Base-by-base conservation (phyloP, 2,329 filamentous ascomycete species). In the Colletotrichum sp. region DNA sequence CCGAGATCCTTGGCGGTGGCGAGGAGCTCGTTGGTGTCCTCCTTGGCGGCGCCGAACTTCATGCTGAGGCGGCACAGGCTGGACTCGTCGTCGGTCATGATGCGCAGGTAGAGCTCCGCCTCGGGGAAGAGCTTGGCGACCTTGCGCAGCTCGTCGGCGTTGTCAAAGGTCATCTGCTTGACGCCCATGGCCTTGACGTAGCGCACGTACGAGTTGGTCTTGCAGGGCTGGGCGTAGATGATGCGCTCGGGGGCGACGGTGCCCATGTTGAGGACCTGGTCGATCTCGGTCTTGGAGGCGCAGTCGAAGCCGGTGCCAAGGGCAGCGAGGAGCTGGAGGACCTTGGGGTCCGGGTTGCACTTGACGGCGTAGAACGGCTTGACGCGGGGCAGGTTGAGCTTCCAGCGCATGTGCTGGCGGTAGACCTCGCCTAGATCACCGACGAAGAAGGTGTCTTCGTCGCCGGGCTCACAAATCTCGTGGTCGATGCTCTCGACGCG, bases 101-200 rank as follows among this genome's bases (percentile, higher is more conserved):
- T 99, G 81, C 97, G 96, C 76, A 99, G 90, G 85, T 94, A 98
- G 56, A 99, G 92, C 87, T 98, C 95, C 32, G 97, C 97, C 63
- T 92, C 92, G 4, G 97, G 96, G 82, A 91, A 98, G 80, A 97
- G 91, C 85, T 95, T 94, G 86, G 97, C 97, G 85, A 98, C 96
- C 91, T 99, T 99, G 91, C 96, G 95, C 68, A 99, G 91, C 90
- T 99, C 97, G 84, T 99, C 97, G 83, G 94, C 92, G 81, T 99
- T 99, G 90, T 99, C 97, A 83, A 99, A 98, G 4, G 97, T 99
- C 96, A 99, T 98, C 89, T 98, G 95, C 88, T 94, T 96, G 83
- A 99, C 97, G 79, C 94, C 94, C 79, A 93, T 89, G 83, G 92
- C 91, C 82, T 94, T 92, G 78, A 97, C 97, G 82, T 96, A 98